Conservation (phyloP, 2,329 filamentous ascomycete genomes). For the Phaeosphaeriaceae sp. region DNA sequence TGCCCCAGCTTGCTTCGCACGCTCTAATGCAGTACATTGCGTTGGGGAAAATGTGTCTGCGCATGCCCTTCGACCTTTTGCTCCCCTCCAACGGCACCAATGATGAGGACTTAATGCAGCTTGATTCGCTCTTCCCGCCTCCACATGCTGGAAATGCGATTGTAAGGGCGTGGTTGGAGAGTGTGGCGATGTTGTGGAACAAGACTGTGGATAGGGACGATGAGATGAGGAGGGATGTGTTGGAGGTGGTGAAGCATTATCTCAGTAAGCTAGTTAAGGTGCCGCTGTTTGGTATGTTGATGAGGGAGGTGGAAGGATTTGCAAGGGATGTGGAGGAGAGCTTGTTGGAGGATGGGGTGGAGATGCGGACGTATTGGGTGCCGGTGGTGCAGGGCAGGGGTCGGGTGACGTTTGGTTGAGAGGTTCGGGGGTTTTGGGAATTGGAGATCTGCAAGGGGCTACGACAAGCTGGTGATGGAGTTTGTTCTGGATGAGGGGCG, state of each 20-base stretch:
- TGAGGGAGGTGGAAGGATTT: slow-evolving; percentile 20
- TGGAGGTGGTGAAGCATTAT: slow-evolving; percentile 25
- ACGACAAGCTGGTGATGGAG: too few relatives aligned
- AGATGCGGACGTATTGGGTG: slow-evolving; percentile 14
- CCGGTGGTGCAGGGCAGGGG: not conserved
- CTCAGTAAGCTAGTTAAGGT: slow-evolving; percentile 15
- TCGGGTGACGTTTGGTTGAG: not conserved
- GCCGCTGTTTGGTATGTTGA: slow-evolving; percentile 22
- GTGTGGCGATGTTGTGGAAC: slow-evolving; percentile 28
- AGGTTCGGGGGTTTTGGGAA: not conserved
- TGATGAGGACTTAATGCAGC: not conserved
- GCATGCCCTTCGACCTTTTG: not conserved
- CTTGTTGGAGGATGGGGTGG: slow-evolving; percentile 27
- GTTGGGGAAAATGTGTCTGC: not conserved
- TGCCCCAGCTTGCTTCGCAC: slow-evolving; percentile 16
- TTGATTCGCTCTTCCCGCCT: not conserved
- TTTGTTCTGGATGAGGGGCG: too few relatives aligned
- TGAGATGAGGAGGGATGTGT: slow-evolving; percentile 17
- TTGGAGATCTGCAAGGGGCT: too few relatives aligned
- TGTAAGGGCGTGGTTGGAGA: slow-evolving; percentile 21
- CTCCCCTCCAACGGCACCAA: slow-evolving; percentile 1
- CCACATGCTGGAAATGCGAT: not conserved
- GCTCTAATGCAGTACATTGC: slow-evolving; percentile 18
- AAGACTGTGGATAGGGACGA: slow-evolving; percentile 23
- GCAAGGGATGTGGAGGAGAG: slow-evolving; percentile 21